phyloP scores from a whole-genome alignment of 2,329 filamentous ascomycete genomes.

The Trichoderma simmonsii region DNA sequence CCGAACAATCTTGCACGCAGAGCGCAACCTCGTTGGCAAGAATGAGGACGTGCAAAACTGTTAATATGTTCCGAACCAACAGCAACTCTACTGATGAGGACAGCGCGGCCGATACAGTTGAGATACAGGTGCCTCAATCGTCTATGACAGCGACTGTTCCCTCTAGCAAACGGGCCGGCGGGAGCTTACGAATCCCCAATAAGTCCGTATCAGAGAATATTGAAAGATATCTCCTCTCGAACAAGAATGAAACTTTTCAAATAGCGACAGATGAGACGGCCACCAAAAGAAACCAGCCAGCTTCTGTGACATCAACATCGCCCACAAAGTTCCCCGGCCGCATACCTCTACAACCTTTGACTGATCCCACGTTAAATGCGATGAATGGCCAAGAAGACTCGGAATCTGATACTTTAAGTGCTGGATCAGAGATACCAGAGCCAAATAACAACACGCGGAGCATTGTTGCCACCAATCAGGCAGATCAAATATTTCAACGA shows the following conservation, averaged over 20 bases:
- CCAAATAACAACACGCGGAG: background rate
- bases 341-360: constrained; percentile 22
- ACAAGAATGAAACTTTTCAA: constrained; percentile 27
- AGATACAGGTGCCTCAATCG: constrained; percentile 28
- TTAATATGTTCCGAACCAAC: constrained; percentile 34
- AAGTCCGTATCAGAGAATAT: constrained; percentile 26
- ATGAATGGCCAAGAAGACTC: constrained; percentile 21
- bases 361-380: constrained; percentile 21
- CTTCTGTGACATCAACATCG: background rate
- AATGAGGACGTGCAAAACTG: constrained; percentile 31
- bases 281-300: constrained; percentile 17
- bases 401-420: constrained; percentile 12
- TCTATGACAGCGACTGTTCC: background rate
- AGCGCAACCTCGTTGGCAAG: background rate
- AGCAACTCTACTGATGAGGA: constrained; percentile 33
- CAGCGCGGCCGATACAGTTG: constrained; percentile 21
- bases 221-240: constrained; percentile 31
- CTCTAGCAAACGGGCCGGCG: background rate
- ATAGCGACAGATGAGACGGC: constrained; percentile 37
- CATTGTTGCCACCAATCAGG: background rate
- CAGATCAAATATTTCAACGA: background rate
- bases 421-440: background rate
- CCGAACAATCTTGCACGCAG: background rate
- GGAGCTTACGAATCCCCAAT: constrained; percentile 6
- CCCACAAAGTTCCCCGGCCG: background rate